phyloP scores from a whole-genome alignment of 2,329 filamentous ascomycete species.

The Ascocoryne sarcoides region DNA sequence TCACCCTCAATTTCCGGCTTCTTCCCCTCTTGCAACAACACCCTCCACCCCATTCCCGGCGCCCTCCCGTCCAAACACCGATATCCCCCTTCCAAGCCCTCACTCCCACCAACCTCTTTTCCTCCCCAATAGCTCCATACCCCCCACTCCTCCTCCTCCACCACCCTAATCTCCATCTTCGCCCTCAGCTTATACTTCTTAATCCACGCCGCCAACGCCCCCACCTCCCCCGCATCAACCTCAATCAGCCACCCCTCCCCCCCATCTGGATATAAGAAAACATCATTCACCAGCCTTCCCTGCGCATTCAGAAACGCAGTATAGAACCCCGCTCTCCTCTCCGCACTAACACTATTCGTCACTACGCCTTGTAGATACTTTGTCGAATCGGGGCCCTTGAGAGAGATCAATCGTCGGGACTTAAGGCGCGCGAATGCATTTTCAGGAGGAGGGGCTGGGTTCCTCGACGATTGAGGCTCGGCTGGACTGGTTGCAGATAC shows the following conservation, averaged over 20 bases:
- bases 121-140: slow-evolving; percentile 66
- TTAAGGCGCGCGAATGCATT: slow-evolving; percentile 44
- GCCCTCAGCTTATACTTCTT: slow-evolving; percentile 79
- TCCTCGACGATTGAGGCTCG: slow-evolving; percentile 6
- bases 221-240: slow-evolving; percentile 61
- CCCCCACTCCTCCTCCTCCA: slow-evolving; percentile 55
- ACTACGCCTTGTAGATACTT: slow-evolving; percentile 84
- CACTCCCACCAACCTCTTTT: slow-evolving; percentile 3
- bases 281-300: slow-evolving; percentile 79
- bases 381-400: slow-evolving; percentile 70
- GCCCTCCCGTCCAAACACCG: slow-evolving; percentile 40
- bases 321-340: slow-evolving; percentile 51
- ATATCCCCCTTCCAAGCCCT: slow-evolving; percentile 1
- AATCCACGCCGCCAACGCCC: slow-evolving; percentile 59
- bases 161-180: slow-evolving; percentile 60
- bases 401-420: slow-evolving; percentile 69
- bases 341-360: slow-evolving; percentile 51
- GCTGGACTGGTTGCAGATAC: too few species aligned
- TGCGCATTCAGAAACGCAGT: slow-evolving; percentile 77
- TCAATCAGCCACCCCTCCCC: slow-evolving; percentile 61
- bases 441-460: slow-evolving; percentile 20
- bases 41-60: slow-evolving; percentile 46
- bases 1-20: slow-evolving; percentile 31
- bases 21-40: slow-evolving; percentile 32
- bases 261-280: slow-evolving; percentile 67